Conservation (phyloP, 2,329 filamentous ascomycete species). For the Colletotrichum tropicicola region DNA sequence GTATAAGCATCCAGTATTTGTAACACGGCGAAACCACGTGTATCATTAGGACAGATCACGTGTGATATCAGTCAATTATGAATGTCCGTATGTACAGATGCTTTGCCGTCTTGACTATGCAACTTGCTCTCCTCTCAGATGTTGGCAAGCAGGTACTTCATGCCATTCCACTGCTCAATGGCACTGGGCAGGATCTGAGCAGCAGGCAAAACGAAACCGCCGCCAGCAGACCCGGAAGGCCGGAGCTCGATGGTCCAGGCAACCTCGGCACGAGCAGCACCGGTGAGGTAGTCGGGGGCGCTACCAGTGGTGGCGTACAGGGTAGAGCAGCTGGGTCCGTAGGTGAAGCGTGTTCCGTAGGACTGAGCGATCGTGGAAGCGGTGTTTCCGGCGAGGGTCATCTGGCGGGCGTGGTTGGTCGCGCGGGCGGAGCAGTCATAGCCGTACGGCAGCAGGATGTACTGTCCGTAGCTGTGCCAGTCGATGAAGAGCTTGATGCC, state of each 20-base stretch:
- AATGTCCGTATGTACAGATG: no score
- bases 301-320: slow-evolving; percentile 46
- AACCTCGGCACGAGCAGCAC: slow-evolving; percentile 40
- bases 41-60: no score
- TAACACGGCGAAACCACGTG: no score
- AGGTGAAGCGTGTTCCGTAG: slow-evolving; percentile 45
- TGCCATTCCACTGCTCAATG: slow-evolving; percentile 46
- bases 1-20: no score
- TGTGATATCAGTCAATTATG: no score
- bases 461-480: slow-evolving; percentile 56
- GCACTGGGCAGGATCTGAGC: slow-evolving; percentile 46
- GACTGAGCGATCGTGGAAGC: slow-evolving; percentile 42
- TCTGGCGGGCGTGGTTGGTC: slow-evolving; percentile 49
- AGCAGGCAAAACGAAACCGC: slow-evolving; percentile 48
- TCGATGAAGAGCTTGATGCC: slow-evolving; percentile 58
- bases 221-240: slow-evolving; percentile 39
- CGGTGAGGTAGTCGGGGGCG: slow-evolving; percentile 39
- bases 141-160: slow-evolving; percentile 40
- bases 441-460: slow-evolving; percentile 53
- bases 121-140: slow-evolving; percentile 4
- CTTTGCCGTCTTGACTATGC: no score
- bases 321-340: slow-evolving; percentile 47
- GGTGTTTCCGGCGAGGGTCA: slow-evolving; percentile 42
- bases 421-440: slow-evolving; percentile 52
- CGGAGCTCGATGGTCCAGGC: slow-evolving; percentile 50